These are phyloP conservation scores for Hanseniaspora clermontiae DNA, from an alignment of 805 yeast genomes.

Conservation along the genomic window DNA sequence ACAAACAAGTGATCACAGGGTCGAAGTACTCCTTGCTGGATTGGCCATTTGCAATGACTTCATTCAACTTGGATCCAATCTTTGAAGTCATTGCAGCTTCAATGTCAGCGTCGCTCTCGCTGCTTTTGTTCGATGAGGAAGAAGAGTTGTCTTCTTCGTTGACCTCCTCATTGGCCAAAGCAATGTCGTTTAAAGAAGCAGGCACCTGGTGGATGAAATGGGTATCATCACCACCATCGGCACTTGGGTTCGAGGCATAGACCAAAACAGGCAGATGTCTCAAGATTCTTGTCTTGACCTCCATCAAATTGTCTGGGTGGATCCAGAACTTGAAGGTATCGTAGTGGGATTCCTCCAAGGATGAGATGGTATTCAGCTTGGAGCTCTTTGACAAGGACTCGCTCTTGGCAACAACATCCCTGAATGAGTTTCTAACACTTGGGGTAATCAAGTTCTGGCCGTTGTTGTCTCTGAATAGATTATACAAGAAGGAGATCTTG, in stretches of 20 bases:
- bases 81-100: slow-evolving; percentile 21
- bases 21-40: slow-evolving; percentile 39
- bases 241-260: slow-evolving; percentile 35
- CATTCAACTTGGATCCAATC: slow-evolving; percentile 23
- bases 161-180: background rate
- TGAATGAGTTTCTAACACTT: slow-evolving; percentile 19
- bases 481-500: slow-evolving; percentile 69
- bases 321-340: slow-evolving; percentile 86
- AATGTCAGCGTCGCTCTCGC: slow-evolving; percentile 16
- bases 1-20: slow-evolving; percentile 74
- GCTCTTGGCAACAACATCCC: slow-evolving; percentile 21
- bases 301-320: slow-evolving; percentile 94
- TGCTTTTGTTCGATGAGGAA: slow-evolving; percentile 11
- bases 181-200: slow-evolving; percentile 19
- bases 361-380: slow-evolving; percentile 23
- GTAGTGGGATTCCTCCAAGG: slow-evolving; percentile 30
- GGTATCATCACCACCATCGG: slow-evolving; percentile 26
- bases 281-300: slow-evolving; percentile 86
- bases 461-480: slow-evolving; percentile 60
- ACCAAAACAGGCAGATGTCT: slow-evolving; percentile 88
- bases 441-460: slow-evolving; percentile 28
- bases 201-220: slow-evolving; percentile 23
- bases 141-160: background rate
- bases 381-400: slow-evolving; percentile 31
- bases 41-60: slow-evolving; percentile 17